Base-by-base conservation (phyloP, 345 rosid genomes). In the Linum trigynum region DNA sequence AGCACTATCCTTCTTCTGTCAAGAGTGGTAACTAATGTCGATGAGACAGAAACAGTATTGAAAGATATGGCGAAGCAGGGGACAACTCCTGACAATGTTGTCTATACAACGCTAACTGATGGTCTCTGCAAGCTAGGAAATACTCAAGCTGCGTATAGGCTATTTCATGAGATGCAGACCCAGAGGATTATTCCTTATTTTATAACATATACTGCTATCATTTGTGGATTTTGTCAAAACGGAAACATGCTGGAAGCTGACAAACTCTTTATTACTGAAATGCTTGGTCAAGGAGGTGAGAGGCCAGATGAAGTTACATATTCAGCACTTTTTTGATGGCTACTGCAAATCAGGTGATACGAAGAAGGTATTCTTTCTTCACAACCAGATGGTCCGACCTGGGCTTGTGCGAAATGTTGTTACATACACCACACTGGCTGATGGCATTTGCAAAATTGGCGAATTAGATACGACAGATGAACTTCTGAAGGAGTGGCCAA, bases 391-490 rank as follows among this genome's bases (percentile, higher is more conserved):
- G 96, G 81, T 88, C 68, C 82, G 82, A 69, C 59, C 61, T 39
- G 84, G 95, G 60, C 77, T 84, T 39, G 73, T 77, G 38, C 97
- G 97, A 43, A 88, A 84, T 80, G 82, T 88, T 64, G 86, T 92
- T 73, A 90, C 97, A 4, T 90, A 92, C 71, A 86, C 96, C 23
- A 82, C 90, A 42, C 76, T 92, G 67, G 82, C 84, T 14, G 98
- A 90, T 69, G 98, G 96, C 64, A 87, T 92, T 39, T 90, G 97
- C 78, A 90, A 86, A 77, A 62, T 61, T 41, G 90, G 98, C 65
- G 95, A 92, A 68, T 51, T 92, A 58, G 86, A 86, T 37, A 81
- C 95, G 36, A 96, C 98, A 12, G 90, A 88, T 17, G 97, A 90
- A 57, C 95, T 92, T 78, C 90, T 92, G 59, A 92, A 88, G 69